Evolutionary conservation across 2,329 filamentous ascomycete genomes (phyloP).

Genomic region (Verticillium albo-atrum): DNA sequence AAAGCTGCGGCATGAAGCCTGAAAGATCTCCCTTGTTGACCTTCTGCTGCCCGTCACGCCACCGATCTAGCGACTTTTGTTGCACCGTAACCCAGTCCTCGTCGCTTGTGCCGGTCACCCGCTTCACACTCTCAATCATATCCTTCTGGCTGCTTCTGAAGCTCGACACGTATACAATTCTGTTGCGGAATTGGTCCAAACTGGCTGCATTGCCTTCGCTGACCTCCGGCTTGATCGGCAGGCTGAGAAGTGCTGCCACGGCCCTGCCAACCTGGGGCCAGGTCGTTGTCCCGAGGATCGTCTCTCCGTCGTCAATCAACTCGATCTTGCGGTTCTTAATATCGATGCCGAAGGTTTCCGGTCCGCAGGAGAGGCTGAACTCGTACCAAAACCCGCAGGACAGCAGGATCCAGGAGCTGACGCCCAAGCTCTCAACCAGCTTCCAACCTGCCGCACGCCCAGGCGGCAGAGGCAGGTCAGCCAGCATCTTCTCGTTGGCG

Average conservation of each 20-base stretch:
- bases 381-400: conserved; percentile 50
- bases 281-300: conserved; percentile 53
- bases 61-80: too few species aligned
- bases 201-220: too few species aligned
- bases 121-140: conserved; percentile 57
- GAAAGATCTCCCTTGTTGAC: not conserved
- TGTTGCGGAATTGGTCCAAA: conserved; percentile 33
- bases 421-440: conserved; percentile 30
- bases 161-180: conserved; percentile 45
- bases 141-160: conserved; percentile 59
- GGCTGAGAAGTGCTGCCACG: conserved; percentile 29
- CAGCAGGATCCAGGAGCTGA: conserved; percentile 20
- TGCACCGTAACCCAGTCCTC: conserved; percentile 47
- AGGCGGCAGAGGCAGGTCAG: conserved; percentile 13
- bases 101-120: conserved; percentile 52
- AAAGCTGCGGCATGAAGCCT: not conserved
- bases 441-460: conserved; percentile 1
- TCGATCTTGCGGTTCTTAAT: conserved; percentile 34
- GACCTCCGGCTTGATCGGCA: conserved; percentile 15
- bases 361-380: conserved; percentile 31
- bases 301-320: conserved; percentile 53
- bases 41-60: too few species aligned
- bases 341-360: conserved; percentile 38
- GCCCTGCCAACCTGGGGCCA: conserved; percentile 50
- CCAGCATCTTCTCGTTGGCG: too few species aligned